phyloP scores from a whole-genome alignment of 345 rosid genomes.

The Linum trigynum region DNA sequence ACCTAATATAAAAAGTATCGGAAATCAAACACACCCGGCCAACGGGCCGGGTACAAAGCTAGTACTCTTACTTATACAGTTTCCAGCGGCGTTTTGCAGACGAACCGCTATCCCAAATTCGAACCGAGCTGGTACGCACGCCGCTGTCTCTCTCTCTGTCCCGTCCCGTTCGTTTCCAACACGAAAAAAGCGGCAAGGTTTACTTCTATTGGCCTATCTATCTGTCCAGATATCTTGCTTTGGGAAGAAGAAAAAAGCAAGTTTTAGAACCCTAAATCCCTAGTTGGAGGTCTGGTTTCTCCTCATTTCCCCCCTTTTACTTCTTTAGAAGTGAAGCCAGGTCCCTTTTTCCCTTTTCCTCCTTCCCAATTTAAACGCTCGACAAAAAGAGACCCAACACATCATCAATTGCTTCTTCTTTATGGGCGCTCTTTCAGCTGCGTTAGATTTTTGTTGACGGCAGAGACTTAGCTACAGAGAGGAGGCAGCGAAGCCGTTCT shows the following conservation, averaged over 20 bases:
- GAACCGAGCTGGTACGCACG: background rate
- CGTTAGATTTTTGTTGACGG: background rate
- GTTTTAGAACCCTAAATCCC: background rate
- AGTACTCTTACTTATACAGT: too few relatives aligned
- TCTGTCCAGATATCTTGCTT: background rate
- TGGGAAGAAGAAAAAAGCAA: too few relatives aligned
- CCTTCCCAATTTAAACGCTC: background rate
- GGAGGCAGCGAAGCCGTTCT: slow-evolving; percentile 9
- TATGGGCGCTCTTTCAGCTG: background rate
- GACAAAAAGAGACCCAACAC: background rate
- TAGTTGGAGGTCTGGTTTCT: background rate
- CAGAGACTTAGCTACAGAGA: background rate
- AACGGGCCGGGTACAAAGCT: too few relatives aligned
- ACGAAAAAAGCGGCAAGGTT: background rate
- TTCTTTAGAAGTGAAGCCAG: background rate
- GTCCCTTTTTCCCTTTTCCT: background rate
- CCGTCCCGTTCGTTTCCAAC: background rate
- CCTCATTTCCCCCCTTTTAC: background rate
- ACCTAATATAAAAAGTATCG: too few relatives aligned
- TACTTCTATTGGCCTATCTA: background rate
- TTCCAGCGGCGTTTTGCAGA: background rate
- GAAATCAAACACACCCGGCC: too few relatives aligned
- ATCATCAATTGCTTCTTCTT: background rate
- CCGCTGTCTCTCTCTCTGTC: background rate
- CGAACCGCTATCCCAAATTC: background rate